A percentile compares a stretch with the other conserved stretches of the same genome.
phyloP scores from a whole-genome alignment of 345 rosid species.

The Gossypium australe region DNA sequence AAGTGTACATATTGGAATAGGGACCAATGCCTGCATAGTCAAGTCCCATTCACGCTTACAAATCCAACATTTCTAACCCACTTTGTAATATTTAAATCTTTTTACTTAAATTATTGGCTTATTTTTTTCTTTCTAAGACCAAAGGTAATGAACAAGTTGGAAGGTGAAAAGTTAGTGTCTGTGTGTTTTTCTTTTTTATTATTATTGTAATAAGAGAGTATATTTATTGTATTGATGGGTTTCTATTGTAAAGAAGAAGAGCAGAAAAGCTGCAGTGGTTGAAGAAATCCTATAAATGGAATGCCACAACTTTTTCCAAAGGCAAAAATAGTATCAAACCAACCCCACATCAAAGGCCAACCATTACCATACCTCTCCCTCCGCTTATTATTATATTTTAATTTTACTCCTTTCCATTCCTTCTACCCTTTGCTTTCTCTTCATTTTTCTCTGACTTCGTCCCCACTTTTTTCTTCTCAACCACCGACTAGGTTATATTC shows the following conservation, averaged over 20 bases:
- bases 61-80: background rate
- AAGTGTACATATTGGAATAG: background rate
- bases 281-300: constrained; percentile 20
- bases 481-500: too few relatives aligned
- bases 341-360: background rate
- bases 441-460: background rate
- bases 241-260: background rate
- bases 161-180: too few relatives aligned
- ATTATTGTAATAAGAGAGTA: too few relatives aligned
- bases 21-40: constrained; percentile 12
- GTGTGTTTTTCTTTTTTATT: too few relatives aligned
- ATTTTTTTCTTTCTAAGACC: too few relatives aligned
- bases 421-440: background rate
- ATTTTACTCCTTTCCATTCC: background rate
- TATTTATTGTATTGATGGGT: background rate
- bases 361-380: too few relatives aligned
- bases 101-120: too few relatives aligned
- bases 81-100: too few relatives aligned
- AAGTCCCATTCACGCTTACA: constrained; percentile 26
- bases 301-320: background rate
- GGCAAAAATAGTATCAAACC: background rate
- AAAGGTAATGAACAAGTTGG: too few relatives aligned
- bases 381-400: too few relatives aligned
- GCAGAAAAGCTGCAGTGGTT: background rate
- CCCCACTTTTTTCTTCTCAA: background rate